phyloP scores from a whole-genome alignment of 2,329 filamentous ascomycete species.

The Beauveria rudraprayagi region DNA sequence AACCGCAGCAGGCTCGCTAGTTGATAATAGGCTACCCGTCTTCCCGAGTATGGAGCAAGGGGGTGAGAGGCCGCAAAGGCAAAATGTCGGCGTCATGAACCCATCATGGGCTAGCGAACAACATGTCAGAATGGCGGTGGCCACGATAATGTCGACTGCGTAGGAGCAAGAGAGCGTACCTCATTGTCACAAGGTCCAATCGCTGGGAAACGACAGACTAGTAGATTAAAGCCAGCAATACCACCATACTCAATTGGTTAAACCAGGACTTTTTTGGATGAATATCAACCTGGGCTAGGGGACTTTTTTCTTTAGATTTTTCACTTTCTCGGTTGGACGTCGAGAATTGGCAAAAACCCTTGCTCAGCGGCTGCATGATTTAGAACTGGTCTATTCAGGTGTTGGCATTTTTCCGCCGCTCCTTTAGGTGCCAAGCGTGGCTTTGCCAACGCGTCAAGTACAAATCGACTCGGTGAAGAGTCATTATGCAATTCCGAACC shows the following conservation, averaged over 20 bases:
- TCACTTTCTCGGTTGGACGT: too few relatives aligned
- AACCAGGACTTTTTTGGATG: not conserved
- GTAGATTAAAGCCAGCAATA: not conserved
- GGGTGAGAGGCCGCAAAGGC: not conserved
- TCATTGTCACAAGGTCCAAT: not conserved
- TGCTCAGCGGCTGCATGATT: not conserved
- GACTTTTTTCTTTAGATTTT: not conserved
- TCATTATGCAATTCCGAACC: not conserved
- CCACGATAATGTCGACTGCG: too few relatives aligned
- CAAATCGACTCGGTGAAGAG: not conserved
- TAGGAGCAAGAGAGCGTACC: not conserved
- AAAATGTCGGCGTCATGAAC: conserved; percentile 5
- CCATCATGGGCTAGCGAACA: not conserved
- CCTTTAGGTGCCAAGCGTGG: not conserved
- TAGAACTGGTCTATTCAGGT: too few relatives aligned
- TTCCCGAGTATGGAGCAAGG: not conserved
- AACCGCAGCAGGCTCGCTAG: not conserved
- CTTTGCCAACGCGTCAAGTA: not conserved
- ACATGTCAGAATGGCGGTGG: too few relatives aligned
- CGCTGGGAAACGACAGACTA: not conserved
- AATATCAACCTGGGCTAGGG: not conserved
- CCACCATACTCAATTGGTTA: not conserved
- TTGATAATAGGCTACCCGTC: not conserved
- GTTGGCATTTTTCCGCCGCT: too few relatives aligned
- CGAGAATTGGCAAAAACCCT: not conserved